Evolutionary conservation across 164 flowering plant genomes (phyloP), one percentile per base, ranked within the genome.

Genomic region (Tinospora cordifolia): DNA sequence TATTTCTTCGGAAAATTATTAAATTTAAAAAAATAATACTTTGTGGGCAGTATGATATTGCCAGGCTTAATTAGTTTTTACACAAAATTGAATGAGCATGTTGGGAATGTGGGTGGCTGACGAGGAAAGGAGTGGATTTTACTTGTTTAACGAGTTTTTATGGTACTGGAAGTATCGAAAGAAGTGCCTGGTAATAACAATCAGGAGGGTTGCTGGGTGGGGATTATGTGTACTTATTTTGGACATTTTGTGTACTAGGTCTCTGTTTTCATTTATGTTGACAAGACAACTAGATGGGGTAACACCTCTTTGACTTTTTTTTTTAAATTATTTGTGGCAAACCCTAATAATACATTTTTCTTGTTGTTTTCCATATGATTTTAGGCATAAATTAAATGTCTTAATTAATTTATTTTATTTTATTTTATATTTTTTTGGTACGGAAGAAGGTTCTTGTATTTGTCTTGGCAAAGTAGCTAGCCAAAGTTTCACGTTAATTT

Each of bases 361-460:
- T 54, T 47, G 54, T 47, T n/a, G 60, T 21, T 19, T 47, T 54
- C 10, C 6, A 5, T n/a, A n/a, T 54, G 47, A 2, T 54, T 54
- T n/a, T 54, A 54, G n/a, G 60, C 10, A 44, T 30, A 30, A 30
- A 44, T 9, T 30, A 30, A 30, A 44, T 9, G 14, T 44, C 0
- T 44, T 44, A 30, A 30, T 30, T 30, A 30, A 30, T 30, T 30
- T 30, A 44, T 9, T 13, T 14, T 44, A 14, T 13, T 9, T 30
- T 30, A 44, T 9, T 13, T 14, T 44, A 14, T 13, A 0, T 21
- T 54, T 54, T 54, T n/a, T 5, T 15, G 60, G n/a, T 54, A 24
- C n/a, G 60, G 60, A n/a, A 27, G 65, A 27, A 10, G 36, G 2
- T 62, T 62, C 65, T 27, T 62, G 40, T 62, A n/a, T 62, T 62